Evolutionary conservation across 257 asterid genomes (phyloP), one percentile per base, ranked within the genome.

Genomic region (Buddleja alternifolia): DNA sequence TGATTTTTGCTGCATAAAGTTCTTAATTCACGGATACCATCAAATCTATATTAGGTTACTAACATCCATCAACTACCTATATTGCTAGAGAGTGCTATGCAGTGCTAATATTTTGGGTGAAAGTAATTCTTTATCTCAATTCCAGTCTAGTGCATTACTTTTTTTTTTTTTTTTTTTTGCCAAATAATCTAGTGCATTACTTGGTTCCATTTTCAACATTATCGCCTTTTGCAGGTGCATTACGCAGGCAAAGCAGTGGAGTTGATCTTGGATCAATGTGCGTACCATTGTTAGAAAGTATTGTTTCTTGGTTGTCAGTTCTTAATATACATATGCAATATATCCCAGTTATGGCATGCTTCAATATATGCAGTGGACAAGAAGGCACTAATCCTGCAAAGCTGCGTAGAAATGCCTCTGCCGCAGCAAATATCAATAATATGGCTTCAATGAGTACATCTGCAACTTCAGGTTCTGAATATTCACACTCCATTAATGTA

Each of bases 231-330:
- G 80, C 85, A 90, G 98, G 95, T 52, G 40, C 80, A 34, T 68
- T 86, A 47, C 88, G 83, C 36, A 86, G 95, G 82, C 92, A 81
- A 70, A 81, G 89, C 82, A 93, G 97, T 60, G 94, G 85, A 69
- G 81, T 79, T 25, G 90, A 88, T 67, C 77, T 88, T 50, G 71
- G 56, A 74, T 82, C 92, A 69, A 75, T 63, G 98, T 92, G 71
- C n/a, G 82, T 36, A 8, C 9, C 32, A 12, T 29, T 40, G 45
- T 55, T 54, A 34, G 66, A n/a, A 66, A 19, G 23, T 64, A 19
- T 62, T 56, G 50, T 47, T 51, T 45, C 42, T 11, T 17, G 20
- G n/a, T 56, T 70, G 17, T 52, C 39, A 4, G 23, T 51, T 36
- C 46, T 34, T 67, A 65, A 67, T 69, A 39, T 61, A 63, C 63